These are phyloP conservation scores for Ophiocordyceps camponoti-leonardi DNA, from an alignment of 2,329 filamentous ascomycete genomes.

Conservation along the genomic window DNA sequence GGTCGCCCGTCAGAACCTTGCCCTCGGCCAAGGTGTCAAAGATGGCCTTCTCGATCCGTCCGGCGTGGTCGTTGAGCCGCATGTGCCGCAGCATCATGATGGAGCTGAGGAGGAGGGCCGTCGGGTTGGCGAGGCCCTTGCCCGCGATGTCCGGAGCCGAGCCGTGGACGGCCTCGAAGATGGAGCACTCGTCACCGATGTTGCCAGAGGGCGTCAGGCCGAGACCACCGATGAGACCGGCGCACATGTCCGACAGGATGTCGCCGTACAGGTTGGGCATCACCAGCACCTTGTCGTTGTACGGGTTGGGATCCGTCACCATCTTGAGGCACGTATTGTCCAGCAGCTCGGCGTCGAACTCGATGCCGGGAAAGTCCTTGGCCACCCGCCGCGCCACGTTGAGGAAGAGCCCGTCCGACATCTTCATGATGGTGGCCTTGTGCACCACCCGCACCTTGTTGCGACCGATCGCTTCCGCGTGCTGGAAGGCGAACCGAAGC, in stretches of 20 bases:
- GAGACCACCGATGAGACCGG: slow-evolving; percentile 92
- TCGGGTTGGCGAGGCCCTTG: slow-evolving; percentile 93
- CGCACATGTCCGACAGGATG: slow-evolving; percentile 85
- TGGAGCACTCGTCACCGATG: slow-evolving; percentile 97
- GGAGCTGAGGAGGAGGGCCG: slow-evolving; percentile 81
- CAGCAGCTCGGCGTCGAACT: slow-evolving; percentile 94
- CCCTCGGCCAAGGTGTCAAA: slow-evolving; percentile 92
- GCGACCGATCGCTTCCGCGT: slow-evolving; percentile 82
- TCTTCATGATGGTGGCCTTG: slow-evolving; percentile 99
- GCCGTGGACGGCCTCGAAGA: slow-evolving; percentile 98
- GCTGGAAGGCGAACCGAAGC: slow-evolving; percentile 94
- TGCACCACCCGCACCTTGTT: slow-evolving; percentile 96
- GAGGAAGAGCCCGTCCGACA: slow-evolving; percentile 97
- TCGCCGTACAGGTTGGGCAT: slow-evolving; percentile 19
- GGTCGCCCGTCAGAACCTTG: slow-evolving; percentile 87
- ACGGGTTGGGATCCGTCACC: slow-evolving; percentile 85
- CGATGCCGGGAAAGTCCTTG: slow-evolving; percentile 89
- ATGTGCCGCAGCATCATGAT: slow-evolving; percentile 99
- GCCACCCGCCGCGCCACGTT: slow-evolving; percentile 68
- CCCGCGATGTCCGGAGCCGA: slow-evolving; percentile 93
- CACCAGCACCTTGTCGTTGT: slow-evolving; percentile 98
- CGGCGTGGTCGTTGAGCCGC: slow-evolving; percentile 70
- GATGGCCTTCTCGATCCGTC: slow-evolving; percentile 82
- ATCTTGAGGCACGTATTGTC: slow-evolving; percentile 99
- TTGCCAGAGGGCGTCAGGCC: slow-evolving; percentile 95